phyloP scores from a whole-genome alignment of 169 alveolate species.

The Plasmodium coatneyi region DNA sequence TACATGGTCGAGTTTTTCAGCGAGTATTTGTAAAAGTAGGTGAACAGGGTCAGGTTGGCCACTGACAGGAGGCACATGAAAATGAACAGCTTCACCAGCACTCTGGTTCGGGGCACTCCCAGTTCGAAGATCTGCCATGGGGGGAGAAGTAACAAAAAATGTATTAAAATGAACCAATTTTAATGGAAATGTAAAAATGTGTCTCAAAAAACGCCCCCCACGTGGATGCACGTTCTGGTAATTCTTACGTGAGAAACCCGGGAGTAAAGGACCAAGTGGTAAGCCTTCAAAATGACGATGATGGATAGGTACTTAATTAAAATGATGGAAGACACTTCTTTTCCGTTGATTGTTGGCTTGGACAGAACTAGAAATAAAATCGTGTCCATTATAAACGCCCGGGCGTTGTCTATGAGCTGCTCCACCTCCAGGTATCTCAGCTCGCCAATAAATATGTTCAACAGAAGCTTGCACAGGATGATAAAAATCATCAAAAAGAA shows the following conservation, averaged over 20 bases:
- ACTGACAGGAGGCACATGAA: conserved; percentile 81
- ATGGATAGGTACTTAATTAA: conserved; percentile 82
- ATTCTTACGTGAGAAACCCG: conserved; percentile 81
- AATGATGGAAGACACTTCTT: conserved; percentile 83
- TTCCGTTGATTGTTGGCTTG: conserved; percentile 87
- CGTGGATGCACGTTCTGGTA: neutral
- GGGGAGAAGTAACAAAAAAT: neutral
- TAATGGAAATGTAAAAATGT: neutral
- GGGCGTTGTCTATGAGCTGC: conserved; percentile 87
- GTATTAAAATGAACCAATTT: neutral
- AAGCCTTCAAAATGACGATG: conserved; percentile 84
- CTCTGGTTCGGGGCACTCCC: conserved; percentile 84
- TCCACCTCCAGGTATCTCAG: conserved; percentile 81
- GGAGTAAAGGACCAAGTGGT: conserved; percentile 85
- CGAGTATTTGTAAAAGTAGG: conserved; percentile 76
- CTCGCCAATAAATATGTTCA: conserved; percentile 80
- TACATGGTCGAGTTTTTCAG: conserved; percentile 86
- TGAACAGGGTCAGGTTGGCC: conserved; percentile 77
- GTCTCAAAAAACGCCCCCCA: neutral
- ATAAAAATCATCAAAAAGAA: conserved; percentile 79
- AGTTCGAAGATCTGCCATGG: conserved; percentile 86
- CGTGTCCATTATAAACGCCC: conserved; percentile 89
- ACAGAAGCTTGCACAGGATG: conserved; percentile 70
- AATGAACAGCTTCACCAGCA: conserved; percentile 74
- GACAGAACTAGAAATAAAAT: conserved; percentile 87